Evolutionary conservation across 257 asterid genomes (phyloP).

Genomic region (Phtheirospermum japonicum): DNA sequence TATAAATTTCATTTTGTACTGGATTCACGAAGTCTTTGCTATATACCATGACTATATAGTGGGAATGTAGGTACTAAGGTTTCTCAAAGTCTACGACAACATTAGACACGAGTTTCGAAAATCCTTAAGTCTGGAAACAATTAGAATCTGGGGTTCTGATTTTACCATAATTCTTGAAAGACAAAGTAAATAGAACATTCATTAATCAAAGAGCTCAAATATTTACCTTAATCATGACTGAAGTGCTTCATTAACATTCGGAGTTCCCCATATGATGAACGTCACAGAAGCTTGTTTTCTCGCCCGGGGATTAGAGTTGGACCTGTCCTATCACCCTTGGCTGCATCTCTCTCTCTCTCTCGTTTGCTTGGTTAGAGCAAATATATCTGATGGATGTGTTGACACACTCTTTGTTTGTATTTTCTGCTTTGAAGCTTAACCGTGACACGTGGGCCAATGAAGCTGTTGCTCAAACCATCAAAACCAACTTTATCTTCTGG

Average conservation of each 20-base stretch:
- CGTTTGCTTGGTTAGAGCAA: constrained; percentile 15
- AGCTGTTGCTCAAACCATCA: constrained; percentile 95
- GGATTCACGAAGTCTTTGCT: not conserved
- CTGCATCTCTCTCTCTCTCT: constrained; percentile 6
- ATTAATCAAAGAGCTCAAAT: constrained; percentile 13
- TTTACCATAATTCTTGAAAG: not conserved
- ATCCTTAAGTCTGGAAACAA: not conserved
- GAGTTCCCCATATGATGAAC: constrained; percentile 6
- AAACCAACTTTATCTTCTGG: constrained; percentile 91
- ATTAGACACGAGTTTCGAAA: not conserved
- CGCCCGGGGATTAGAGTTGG: constrained; percentile 11
- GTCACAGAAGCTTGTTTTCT: not conserved
- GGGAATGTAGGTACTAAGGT: not conserved
- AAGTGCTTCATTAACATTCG: constrained; percentile 9
- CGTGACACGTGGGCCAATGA: constrained; percentile 99
- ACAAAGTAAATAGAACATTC: not conserved
- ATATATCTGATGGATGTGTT: constrained; percentile 21
- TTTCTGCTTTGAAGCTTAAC: constrained; percentile 67
- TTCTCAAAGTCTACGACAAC: constrained; percentile 1
- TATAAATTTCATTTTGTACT: not conserved
- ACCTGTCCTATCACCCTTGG: constrained; percentile 1
- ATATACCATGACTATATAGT: not conserved
- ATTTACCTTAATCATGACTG: constrained; percentile 6
- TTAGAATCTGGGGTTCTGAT: not conserved
- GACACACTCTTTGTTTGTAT: constrained; percentile 24